Percentiles rank a stretch among this genome's conserved stretches.
Conservation (phyloP, 208 protist genomes). For the Crithidia sp. region DNA sequence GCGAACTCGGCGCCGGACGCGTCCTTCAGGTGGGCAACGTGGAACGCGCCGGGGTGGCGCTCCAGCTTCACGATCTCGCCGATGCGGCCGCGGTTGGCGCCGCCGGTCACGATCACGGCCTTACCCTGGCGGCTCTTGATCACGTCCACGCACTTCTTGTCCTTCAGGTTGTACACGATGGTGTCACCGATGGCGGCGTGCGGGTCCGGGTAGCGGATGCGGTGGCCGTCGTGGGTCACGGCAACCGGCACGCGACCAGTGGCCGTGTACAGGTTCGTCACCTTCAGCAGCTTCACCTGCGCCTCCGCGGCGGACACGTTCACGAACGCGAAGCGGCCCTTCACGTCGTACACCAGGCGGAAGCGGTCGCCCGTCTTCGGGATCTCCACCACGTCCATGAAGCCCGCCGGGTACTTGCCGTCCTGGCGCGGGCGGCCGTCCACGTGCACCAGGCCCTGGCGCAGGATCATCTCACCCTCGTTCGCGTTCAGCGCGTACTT, state of each 20-base stretch:
- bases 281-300: conserved; percentile 97
- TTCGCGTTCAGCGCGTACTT: conserved; percentile 98
- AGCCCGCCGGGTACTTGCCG: conserved; percentile 97
- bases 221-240: conserved; percentile 99
- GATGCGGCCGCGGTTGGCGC: conserved; percentile 98
- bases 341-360: conserved; percentile 99
- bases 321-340: conserved; percentile 98
- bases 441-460: conserved; percentile 96
- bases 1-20: conserved; percentile 94
- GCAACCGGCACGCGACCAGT: conserved; percentile 96
- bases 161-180: conserved; percentile 97
- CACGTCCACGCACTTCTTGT: conserved; percentile 94
- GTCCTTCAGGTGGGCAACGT: conserved; percentile 98
- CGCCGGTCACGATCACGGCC: conserved; percentile 97
- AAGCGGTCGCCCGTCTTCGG: conserved; percentile 98
- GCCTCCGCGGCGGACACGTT: conserved; percentile 95
- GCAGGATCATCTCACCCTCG: conserved; percentile 98
- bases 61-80: conserved; percentile 96
- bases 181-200: conserved; percentile 96
- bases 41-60: conserved; percentile 95
- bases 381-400: conserved; percentile 99
- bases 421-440: conserved; percentile 98
- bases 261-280: conserved; percentile 91
- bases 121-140: conserved; percentile 93
- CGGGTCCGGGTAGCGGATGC: conserved; percentile 99